phyloP scores from a whole-genome alignment of 805 yeast genomes.

The Lipomyces yamadae region DNA sequence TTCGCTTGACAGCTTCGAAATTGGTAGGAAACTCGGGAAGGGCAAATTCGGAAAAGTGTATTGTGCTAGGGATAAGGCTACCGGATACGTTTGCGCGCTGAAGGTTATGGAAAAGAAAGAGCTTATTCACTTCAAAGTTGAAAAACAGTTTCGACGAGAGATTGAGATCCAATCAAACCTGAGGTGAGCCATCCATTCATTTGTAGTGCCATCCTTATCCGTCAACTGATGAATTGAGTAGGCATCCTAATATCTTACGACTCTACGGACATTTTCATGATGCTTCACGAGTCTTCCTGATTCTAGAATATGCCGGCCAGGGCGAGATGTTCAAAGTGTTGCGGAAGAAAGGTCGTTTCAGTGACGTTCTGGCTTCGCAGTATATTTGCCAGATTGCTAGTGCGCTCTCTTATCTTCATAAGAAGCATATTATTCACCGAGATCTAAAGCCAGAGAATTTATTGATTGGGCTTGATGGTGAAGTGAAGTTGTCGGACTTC shows the following conservation, averaged over 20 bases:
- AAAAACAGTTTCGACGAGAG: conserved; percentile 85
- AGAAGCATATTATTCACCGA: conserved; percentile 81
- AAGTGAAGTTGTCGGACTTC: conserved; percentile 85
- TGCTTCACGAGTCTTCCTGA: conserved; percentile 73
- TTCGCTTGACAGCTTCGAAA: conserved; percentile 71
- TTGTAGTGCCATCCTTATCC: neutral
- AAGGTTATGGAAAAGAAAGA: conserved; percentile 90
- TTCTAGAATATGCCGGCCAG: conserved; percentile 80
- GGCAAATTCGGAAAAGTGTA: conserved; percentile 94
- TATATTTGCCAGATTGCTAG: conserved; percentile 82
- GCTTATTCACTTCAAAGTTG: conserved; percentile 72
- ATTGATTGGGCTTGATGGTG: conserved; percentile 73
- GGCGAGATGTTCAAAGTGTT: conserved; percentile 85
- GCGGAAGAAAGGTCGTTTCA: conserved; percentile 68
- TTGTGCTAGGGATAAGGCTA: conserved; percentile 74
- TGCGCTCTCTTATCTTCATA: conserved; percentile 78
- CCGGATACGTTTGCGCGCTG: conserved; percentile 85
- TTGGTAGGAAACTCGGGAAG: conserved; percentile 85
- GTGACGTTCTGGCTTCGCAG: conserved; percentile 71
- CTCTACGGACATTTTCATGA: conserved; percentile 88
- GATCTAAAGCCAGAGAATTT: conserved; percentile 96
- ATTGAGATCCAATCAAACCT: conserved; percentile 86
- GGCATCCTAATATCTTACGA: conserved; percentile 80
- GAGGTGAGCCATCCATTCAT: conserved; percentile 25
- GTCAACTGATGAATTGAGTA: neutral